Evolutionary conservation across 2,329 filamentous ascomycete genomes (phyloP).

Genomic region (Botryotinia globosa): DNA sequence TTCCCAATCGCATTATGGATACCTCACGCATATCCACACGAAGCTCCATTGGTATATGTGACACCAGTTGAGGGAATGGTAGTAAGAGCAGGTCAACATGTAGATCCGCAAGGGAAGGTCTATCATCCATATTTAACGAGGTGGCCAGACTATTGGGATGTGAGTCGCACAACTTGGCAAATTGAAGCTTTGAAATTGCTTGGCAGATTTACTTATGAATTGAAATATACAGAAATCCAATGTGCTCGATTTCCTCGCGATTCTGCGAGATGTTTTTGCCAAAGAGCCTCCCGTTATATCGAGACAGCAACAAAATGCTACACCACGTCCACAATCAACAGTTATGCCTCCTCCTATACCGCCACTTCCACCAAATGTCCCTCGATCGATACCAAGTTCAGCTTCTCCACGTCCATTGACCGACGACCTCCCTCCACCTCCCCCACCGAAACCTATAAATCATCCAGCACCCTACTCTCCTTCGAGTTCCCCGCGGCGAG

Average conservation of each 20-base stretch:
- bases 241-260: conserved; percentile 75
- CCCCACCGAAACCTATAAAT: conserved; percentile 37
- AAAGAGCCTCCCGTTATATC: conserved; percentile 92
- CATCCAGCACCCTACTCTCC: conserved; percentile 25
- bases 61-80: conserved; percentile 85
- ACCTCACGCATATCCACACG: conserved; percentile 82
- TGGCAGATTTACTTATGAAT: not conserved
- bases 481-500: conserved; percentile 26
- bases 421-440: conserved; percentile 34
- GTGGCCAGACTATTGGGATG: conserved; percentile 88
- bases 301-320: conserved; percentile 54
- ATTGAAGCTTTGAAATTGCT: not conserved
- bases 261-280: conserved; percentile 82
- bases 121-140: conserved; percentile 94
- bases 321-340: conserved; percentile 40
- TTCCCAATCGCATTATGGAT: conserved; percentile 94
- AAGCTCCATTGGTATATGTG: conserved; percentile 84
- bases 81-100: conserved; percentile 89
- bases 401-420: conserved; percentile 37
- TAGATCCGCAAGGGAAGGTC: conserved; percentile 86
- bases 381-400: conserved; percentile 44
- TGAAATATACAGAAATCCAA: conserved; percentile 68
- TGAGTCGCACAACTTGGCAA: conserved; percentile 47
- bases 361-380: conserved; percentile 65
- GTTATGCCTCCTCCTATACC: conserved; percentile 64